Evolutionary conservation across 306 rosid species (phyloP).

Genomic region (Cucurbita moschata): DNA sequence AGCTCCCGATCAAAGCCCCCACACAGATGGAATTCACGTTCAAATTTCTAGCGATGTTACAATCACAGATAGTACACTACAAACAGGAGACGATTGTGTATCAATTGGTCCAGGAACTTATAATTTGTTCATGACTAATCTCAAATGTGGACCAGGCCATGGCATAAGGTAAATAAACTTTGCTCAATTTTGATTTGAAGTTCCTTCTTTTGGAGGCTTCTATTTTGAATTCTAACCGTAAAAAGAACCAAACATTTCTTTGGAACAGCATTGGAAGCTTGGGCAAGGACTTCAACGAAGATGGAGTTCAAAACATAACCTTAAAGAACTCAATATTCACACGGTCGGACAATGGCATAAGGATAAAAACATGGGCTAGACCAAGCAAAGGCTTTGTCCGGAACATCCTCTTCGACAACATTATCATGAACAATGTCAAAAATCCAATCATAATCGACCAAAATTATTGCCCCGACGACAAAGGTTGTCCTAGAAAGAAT

Average conservation of each 20-base stretch:
- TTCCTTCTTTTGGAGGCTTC: too few relatives aligned
- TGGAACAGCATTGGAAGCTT: conserved; percentile 43
- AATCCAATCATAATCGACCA: conserved; percentile 54
- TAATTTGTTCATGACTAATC: conserved; percentile 29
- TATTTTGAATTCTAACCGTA: too few relatives aligned
- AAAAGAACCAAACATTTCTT: too few relatives aligned
- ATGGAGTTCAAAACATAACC: conserved; percentile 30
- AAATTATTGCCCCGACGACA: conserved; percentile 42
- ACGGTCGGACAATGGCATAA: conserved; percentile 48
- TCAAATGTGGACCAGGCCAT: conserved; percentile 64
- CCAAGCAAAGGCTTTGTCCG: conserved; percentile 33
- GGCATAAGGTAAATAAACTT: conserved; percentile 37
- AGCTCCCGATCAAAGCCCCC: conserved; percentile 28
- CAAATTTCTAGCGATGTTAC: conserved; percentile 34
- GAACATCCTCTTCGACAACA: conserved; percentile 37
- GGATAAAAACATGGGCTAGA: conserved; percentile 71
- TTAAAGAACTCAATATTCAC: conserved; percentile 27
- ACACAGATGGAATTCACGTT: conserved; percentile 39
- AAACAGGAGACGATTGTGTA: conserved; percentile 27
- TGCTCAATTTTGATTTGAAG: neutral
- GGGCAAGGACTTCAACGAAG: conserved; percentile 20
- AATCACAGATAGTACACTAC: conserved; percentile 25
- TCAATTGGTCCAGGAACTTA: conserved; percentile 31
- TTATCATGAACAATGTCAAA: neutral
- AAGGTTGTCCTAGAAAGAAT: conserved; percentile 31